These are phyloP conservation scores for Helianthus annuus DNA, from an alignment of 129 eudicot genomes.

Conservation along the genomic window HanXRQr2.0-SUNRISE NC_035433.2:68885917-68886416, in stretches of 20 bases:
- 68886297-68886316: neutral
- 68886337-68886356: neutral
- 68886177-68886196: conserved; percentile 96
- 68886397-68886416: no score
- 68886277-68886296: neutral
- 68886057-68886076: conserved; percentile 81
- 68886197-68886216: conserved; percentile 95
- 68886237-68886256: conserved; percentile 98
- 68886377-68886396: no score
- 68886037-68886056: conserved; percentile 85
- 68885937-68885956: conserved; percentile 89
- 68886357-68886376: no score
- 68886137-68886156: conserved; percentile 92
- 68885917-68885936: conserved; percentile 63
- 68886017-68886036: conserved; percentile 70
- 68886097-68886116: conserved; percentile 48
- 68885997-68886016: conserved; percentile 93
- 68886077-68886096: conserved; percentile 56
- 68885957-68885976: conserved; percentile 89
- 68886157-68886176: conserved; percentile 95
- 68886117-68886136: conserved; percentile 79
- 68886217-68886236: conserved; percentile 99
- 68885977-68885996: conserved; percentile 85
- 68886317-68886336: neutral
- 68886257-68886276: conserved; percentile 23